A percentile compares a stretch with the other conserved stretches of the same genome.
Evolutionary conservation across 192 early-diverging fungal species (phyloP).

Genomic region (Rhizoclosmatium sp.): DNA sequence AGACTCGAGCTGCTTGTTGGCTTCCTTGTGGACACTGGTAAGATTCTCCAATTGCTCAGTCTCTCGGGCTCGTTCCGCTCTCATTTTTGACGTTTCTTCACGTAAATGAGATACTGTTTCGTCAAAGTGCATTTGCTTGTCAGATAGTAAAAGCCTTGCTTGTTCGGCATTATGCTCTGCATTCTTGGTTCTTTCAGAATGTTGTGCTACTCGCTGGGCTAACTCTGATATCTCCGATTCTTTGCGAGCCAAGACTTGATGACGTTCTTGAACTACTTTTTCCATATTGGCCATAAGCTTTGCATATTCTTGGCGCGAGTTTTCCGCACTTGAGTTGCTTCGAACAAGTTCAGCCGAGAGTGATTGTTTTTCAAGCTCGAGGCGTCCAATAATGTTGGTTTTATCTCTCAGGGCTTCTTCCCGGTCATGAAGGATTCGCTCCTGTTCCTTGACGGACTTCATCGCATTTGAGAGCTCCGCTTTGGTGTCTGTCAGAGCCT

Average conservation of each 20-base stretch:
- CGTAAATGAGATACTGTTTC: constrained; percentile 32
- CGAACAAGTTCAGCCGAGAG: constrained; percentile 28
- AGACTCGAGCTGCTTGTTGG: constrained; percentile 37
- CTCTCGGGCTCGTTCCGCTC: constrained; percentile 36
- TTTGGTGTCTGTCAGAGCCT: constrained; percentile 35
- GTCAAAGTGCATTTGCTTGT: constrained; percentile 28
- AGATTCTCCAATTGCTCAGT: constrained; percentile 28
- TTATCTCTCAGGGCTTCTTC: constrained; percentile 32
- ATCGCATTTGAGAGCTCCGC: constrained; percentile 8
- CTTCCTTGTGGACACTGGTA: constrained; percentile 29
- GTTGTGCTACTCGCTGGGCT: constrained; percentile 41
- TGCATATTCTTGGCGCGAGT: constrained; percentile 25
- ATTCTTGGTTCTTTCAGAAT: constrained; percentile 13
- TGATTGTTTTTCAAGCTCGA: constrained; percentile 39
- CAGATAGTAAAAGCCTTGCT: constrained; percentile 2
- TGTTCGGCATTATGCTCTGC: constrained; percentile 19
- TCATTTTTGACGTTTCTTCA: constrained; percentile 36
- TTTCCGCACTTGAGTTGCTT: constrained; percentile 25
- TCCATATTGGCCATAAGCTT: constrained; percentile 32
- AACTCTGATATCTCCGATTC: constrained; percentile 46
- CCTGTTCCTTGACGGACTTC: constrained; percentile 5
- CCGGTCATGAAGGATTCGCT: constrained; percentile 11
- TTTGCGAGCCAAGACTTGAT: constrained; percentile 43
- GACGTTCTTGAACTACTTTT: constrained; percentile 45
- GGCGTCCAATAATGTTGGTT: constrained; percentile 12